These are phyloP conservation scores for Medicago truncatula DNA, from an alignment of 306 rosid species.

Conservation along the genomic window MtrunA17r5.0-ANR NC_053045.1:33476501-33477000, in stretches of 20 bases:
- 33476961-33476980: conserved; percentile 78
- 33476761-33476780: background rate
- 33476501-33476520: too few relatives aligned
- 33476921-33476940: conserved; percentile 74
- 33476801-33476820: conserved; percentile 21
- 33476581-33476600: too few relatives aligned
- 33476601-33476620: too few relatives aligned
- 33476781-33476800: background rate
- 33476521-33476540: too few relatives aligned
- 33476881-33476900: conserved; percentile 92
- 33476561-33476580: too few relatives aligned
- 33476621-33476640: too few relatives aligned
- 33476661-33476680: background rate
- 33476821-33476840: conserved; percentile 20
- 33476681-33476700: background rate
- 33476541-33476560: too few relatives aligned
- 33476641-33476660: background rate
- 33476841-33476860: conserved; percentile 9
- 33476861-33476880: conserved; percentile 52
- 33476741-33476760: background rate
- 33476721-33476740: background rate
- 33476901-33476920: conserved; percentile 90
- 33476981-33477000: conserved; percentile 59
- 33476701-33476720: background rate
- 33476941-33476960: conserved; percentile 63